Conservation (phyloP, 2,329 filamentous ascomycete genomes). For the Phaeophleospora eucalypticola region DNA sequence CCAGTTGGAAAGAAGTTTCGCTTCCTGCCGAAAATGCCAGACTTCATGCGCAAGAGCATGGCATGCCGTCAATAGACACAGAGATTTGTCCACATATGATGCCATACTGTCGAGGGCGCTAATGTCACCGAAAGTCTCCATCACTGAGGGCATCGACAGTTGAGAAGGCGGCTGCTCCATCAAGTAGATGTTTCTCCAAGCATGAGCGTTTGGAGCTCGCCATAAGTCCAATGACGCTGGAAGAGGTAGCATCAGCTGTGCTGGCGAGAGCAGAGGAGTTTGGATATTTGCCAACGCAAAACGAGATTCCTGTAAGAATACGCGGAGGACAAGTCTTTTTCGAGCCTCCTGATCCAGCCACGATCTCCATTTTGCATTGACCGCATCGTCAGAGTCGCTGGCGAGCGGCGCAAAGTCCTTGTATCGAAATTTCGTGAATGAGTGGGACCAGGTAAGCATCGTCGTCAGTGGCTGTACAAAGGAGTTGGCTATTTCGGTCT, state of each 20-base stretch:
- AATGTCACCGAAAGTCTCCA: slow-evolving; percentile 38
- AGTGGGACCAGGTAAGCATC: slow-evolving; percentile 37
- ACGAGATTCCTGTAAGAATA: slow-evolving; percentile 61
- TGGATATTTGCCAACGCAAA: slow-evolving; percentile 62
- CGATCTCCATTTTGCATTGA: slow-evolving; percentile 60
- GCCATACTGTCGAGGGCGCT: slow-evolving; percentile 33
- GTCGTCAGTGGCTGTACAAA: slow-evolving; percentile 52
- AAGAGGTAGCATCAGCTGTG: slow-evolving; percentile 61
- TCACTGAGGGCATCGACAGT: slow-evolving; percentile 45
- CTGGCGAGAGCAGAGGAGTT: slow-evolving; percentile 61
- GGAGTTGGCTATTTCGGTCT: slow-evolving; percentile 55
- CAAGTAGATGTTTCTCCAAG: slow-evolving; percentile 60
- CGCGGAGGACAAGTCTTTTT: slow-evolving; percentile 62
- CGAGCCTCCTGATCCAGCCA: slow-evolving; percentile 63
- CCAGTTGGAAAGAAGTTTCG: slow-evolving; percentile 27
- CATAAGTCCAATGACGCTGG: slow-evolving; percentile 60
- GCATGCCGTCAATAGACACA: slow-evolving; percentile 57
- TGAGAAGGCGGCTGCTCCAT: slow-evolving; percentile 24
- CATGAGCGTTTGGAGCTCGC: slow-evolving; percentile 57
- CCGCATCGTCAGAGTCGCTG: slow-evolving; percentile 51
- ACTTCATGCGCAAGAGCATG: slow-evolving; percentile 53
- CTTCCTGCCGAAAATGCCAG: slow-evolving; percentile 56
- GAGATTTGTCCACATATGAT: slow-evolving; percentile 49
- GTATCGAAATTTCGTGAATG: slow-evolving; percentile 22
- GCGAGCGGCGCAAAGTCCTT: slow-evolving; percentile 42